Evolutionary conservation across 495 filamentous ascomycete genomes (phyloP), one percentile per base, ranked within the genome.

Genomic region (Patellaria atrata): DNA sequence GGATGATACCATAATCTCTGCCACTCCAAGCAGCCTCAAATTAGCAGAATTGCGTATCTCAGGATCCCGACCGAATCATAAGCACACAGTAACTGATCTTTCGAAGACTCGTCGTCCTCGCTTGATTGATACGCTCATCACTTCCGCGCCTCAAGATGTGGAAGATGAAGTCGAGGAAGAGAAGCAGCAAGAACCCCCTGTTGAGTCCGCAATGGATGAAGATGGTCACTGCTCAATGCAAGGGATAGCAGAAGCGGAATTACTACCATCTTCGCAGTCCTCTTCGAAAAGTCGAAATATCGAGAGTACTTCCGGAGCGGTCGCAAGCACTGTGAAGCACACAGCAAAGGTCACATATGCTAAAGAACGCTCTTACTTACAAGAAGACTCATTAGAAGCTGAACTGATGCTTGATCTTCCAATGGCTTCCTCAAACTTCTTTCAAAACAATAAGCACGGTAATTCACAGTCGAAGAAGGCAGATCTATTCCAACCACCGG

Each of bases 341-440:
- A 48, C 44, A 31, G 31, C 61, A 4, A 68, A 56, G 33, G 55
- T 73, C 21, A 79, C 74, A 5, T 79, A 79, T 55, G 68, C 69
- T n/a, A 63, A 62, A 17, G 67, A 72, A 41, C 62, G 75, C 19
- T 70, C 72, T 15, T 74, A 73, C 28, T 48, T 77, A 11, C 60
- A 65, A 45, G 70, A 76, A 26, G 38, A 46, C 12, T 51, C 41
- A 22, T 20, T 55, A 4, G 51, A 55, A 31, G 49, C 53, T 28
- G 32, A 41, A 12, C 37, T 44, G 5, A 26, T 57, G 12, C 20
- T 46, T 14, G 37, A 45, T 14, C 28, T 48, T 17, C 40, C 44
- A 27, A 28, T 52, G 13, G 44, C 43, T 19, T 28, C 41, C n/a
- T 16, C 37, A n/a, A n/a, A 47, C 26, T 14, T n/a, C n/a, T n/a